phyloP scores from a whole-genome alignment of 306 rosid genomes.

The Cicer yamashitae region DNA sequence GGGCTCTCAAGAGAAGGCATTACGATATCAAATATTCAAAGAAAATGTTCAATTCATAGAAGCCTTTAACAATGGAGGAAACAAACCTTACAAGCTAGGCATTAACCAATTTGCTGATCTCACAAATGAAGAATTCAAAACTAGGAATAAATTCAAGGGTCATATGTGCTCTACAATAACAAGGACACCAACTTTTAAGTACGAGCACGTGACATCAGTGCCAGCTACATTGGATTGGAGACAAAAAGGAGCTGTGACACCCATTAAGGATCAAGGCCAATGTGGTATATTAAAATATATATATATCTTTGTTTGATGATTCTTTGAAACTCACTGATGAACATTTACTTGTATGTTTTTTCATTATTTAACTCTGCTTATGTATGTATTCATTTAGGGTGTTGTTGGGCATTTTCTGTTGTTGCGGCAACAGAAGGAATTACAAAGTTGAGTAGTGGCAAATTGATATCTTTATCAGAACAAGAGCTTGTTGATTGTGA shows the following conservation, averaged over 20 bases:
- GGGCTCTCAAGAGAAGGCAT: conserved; percentile 42
- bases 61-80: conserved; percentile 46
- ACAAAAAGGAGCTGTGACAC: conserved; percentile 51
- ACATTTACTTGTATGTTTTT: neutral
- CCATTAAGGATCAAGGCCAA: conserved; percentile 51
- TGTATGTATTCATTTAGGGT: conserved; percentile 25
- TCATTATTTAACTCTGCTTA: neutral
- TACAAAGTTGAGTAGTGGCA: conserved; percentile 33
- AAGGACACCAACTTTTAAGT: conserved; percentile 45
- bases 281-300: conserved; percentile 37
- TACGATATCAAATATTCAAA: conserved; percentile 44
- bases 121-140: conserved; percentile 51
- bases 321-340: neutral
- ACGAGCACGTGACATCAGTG: conserved; percentile 40
- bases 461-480: conserved; percentile 48
- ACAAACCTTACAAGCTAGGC: conserved; percentile 49
- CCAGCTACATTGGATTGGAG: conserved; percentile 51
- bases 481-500: conserved; percentile 55
- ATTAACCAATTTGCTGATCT: conserved; percentile 52
- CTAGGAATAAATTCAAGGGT: conserved; percentile 50
- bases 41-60: conserved; percentile 43
- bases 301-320: no score
- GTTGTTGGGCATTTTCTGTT: conserved; percentile 54
- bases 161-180: conserved; percentile 38
- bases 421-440: conserved; percentile 53